Percentiles rank a stretch among this genome's conserved stretches.
Conservation (phyloP, 352 stramenopile genomes). For the Phytophthora macrochlamydospora region DNA sequence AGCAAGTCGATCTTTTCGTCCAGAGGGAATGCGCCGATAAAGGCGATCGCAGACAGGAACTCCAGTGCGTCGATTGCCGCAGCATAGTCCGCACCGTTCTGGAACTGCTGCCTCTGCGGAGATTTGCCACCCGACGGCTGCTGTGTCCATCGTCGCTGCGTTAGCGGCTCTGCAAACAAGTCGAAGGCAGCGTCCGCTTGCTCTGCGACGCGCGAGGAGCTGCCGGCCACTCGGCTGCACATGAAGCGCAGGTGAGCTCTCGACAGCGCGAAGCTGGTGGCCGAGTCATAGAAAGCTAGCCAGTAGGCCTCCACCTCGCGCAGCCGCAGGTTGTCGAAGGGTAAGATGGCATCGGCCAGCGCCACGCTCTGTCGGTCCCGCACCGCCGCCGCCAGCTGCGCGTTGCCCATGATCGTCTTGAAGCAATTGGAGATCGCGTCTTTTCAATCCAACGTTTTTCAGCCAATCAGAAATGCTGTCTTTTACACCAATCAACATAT, state of each 20-base stretch:
- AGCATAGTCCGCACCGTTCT: constrained; percentile 7
- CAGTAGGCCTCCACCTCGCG: constrained; percentile 81
- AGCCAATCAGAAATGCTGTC: constrained; percentile 16
- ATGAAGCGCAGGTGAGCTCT: constrained; percentile 64
- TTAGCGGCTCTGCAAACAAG: constrained; percentile 46
- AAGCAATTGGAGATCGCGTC: constrained; percentile 18
- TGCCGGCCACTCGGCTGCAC: constrained; percentile 52
- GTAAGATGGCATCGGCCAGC: constrained; percentile 63
- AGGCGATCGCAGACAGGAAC: constrained; percentile 76
- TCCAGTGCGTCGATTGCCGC: constrained; percentile 75
- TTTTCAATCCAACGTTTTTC: constrained; percentile 39
- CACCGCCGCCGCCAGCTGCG: constrained; percentile 53
- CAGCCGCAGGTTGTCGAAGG: constrained; percentile 78
- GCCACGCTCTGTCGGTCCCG: constrained; percentile 46
- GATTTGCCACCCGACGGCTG: constrained; percentile 18
- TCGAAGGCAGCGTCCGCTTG: constrained; percentile 65
- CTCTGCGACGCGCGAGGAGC: constrained; percentile 36
- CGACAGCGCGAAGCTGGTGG: constrained; percentile 71
- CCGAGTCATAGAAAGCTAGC: constrained; percentile 85
- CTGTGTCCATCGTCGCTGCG: constrained; percentile 26
- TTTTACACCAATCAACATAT: constrained; percentile 33
- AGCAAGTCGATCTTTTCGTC: constrained; percentile 86
- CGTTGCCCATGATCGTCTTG: constrained; percentile 56
- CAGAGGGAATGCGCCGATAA: constrained; percentile 58
- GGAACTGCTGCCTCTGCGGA: constrained; percentile 22